phyloP scores from a whole-genome alignment of 2,329 filamentous ascomycete genomes.

The Chaetomiaceae sp. region DNA sequence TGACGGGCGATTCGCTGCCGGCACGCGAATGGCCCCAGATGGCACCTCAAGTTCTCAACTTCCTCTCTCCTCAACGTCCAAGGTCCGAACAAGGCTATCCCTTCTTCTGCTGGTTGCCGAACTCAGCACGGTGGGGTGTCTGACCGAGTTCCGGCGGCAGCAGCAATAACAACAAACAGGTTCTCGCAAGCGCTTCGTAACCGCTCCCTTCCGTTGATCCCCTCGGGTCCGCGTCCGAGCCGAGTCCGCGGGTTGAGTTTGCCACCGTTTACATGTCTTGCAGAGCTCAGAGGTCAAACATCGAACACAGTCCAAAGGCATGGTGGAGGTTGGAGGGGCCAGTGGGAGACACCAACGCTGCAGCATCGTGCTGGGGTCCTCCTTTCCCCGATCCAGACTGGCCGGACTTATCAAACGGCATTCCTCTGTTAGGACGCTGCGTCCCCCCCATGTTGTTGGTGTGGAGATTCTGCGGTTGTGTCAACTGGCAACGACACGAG shows the following conservation, averaged over 20 bases:
- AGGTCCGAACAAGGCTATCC: slow-evolving; percentile 35
- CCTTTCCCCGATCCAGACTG: slow-evolving; percentile 25
- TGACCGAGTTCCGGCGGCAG: slow-evolving; percentile 22
- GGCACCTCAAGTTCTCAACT: slow-evolving; percentile 35
- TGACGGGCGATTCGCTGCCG: slow-evolving; percentile 33
- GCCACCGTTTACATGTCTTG: background rate
- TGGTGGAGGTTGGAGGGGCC: slow-evolving; percentile 13
- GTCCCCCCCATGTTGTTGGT: slow-evolving; percentile 45
- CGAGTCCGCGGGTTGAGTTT: background rate
- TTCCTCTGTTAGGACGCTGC: slow-evolving; percentile 43
- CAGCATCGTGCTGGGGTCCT: slow-evolving; percentile 24
- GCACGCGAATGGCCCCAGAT: too few species aligned
- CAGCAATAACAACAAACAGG: slow-evolving; percentile 9
- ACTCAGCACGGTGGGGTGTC: slow-evolving; percentile 13
- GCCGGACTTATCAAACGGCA: slow-evolving; percentile 39
- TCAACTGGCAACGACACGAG: slow-evolving; percentile 80
- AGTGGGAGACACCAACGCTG: slow-evolving; percentile 17
- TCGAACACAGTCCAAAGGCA: slow-evolving; percentile 16
- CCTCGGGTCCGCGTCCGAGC: slow-evolving; percentile 15
- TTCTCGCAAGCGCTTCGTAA: slow-evolving; percentile 14
- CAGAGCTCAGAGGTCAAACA: too few species aligned
- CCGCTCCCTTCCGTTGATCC: slow-evolving; percentile 12
- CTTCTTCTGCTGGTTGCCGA: slow-evolving; percentile 26
- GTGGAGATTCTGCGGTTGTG: slow-evolving; percentile 62
- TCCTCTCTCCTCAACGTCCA: slow-evolving; percentile 11